These are phyloP conservation scores for Botrytis pseudocinerea DNA, from an alignment of 2,329 filamentous ascomycete species.

Conservation along the genomic window DNA sequence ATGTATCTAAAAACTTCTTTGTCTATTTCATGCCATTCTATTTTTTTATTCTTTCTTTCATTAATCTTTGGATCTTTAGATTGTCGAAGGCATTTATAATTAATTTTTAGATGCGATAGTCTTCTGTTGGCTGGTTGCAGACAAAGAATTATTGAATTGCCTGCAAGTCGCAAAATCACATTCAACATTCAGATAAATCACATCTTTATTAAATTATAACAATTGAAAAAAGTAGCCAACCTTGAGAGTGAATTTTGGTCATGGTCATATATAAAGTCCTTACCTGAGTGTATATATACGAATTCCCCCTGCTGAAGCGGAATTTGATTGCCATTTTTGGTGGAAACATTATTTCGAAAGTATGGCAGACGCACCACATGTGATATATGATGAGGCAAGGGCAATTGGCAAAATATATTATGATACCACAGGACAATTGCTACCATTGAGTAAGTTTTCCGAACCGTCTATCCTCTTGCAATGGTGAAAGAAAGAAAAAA, in stretches of 20 bases:
- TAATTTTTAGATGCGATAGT: too few species aligned
- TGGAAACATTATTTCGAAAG: background rate
- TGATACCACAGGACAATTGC: conserved; percentile 18
- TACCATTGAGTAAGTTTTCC: conserved; percentile 1
- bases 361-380: background rate
- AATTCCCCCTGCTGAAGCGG: background rate
- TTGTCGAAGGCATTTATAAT: too few species aligned
- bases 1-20: background rate
- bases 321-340: background rate
- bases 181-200: background rate
- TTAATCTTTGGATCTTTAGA: background rate
- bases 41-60: background rate
- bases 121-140: background rate
- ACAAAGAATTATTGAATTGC: background rate
- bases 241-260: background rate
- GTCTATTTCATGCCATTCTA: background rate
- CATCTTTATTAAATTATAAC: background rate
- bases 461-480: background rate
- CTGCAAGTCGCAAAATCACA: background rate
- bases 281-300: background rate
- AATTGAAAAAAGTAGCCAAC: background rate
- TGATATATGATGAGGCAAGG: background rate
- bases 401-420: background rate
- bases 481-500: background rate
- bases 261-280: background rate